phyloP scores from a whole-genome alignment of 1,139 yeast genomes.

The Sugiyamaella neomexicana region DNA sequence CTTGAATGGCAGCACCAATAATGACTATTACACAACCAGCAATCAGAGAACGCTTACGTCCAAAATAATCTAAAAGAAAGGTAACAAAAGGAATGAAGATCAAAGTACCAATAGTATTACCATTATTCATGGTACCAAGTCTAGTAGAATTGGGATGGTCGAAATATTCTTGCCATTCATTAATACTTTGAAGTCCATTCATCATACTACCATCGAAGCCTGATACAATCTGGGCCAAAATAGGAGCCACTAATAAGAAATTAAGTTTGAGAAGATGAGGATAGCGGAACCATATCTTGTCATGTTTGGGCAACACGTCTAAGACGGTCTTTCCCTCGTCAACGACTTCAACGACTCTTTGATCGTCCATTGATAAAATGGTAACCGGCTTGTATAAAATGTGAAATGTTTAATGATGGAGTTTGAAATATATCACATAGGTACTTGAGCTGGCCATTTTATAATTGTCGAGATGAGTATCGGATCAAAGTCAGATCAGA shows the following conservation, averaged over 20 bases:
- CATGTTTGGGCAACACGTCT: conserved; percentile 4
- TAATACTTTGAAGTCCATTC: conserved; percentile 51
- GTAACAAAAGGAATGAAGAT: conserved; percentile 59
- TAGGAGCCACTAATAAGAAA: conserved; percentile 41
- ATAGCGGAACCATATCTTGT: conserved; percentile 1
- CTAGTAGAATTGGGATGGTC: conserved; percentile 45
- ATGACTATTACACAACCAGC: conserved; percentile 32
- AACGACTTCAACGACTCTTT: not conserved
- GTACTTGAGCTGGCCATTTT: not conserved
- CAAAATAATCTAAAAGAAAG: conserved; percentile 65
- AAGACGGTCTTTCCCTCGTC: conserved; percentile 3
- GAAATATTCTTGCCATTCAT: conserved; percentile 40
- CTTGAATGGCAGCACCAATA: conserved; percentile 32
- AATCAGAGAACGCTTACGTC: conserved; percentile 65
- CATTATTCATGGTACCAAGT: conserved; percentile 38
- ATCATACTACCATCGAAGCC: conserved; percentile 56
- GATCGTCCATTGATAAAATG: not conserved
- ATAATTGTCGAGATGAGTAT: not conserved
- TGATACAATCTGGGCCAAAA: conserved; percentile 48
- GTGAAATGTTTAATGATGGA: not conserved
- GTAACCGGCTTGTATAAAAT: not conserved
- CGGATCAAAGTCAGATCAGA: not conserved
- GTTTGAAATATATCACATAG: not conserved
- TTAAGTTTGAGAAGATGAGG: conserved; percentile 44
- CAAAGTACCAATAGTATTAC: conserved; percentile 40